Percentiles rank a stretch among this genome's conserved stretches.
Evolutionary conservation across 2,329 filamentous ascomycete species (phyloP).

Genomic region (Tolypocladium paradoxum): DNA sequence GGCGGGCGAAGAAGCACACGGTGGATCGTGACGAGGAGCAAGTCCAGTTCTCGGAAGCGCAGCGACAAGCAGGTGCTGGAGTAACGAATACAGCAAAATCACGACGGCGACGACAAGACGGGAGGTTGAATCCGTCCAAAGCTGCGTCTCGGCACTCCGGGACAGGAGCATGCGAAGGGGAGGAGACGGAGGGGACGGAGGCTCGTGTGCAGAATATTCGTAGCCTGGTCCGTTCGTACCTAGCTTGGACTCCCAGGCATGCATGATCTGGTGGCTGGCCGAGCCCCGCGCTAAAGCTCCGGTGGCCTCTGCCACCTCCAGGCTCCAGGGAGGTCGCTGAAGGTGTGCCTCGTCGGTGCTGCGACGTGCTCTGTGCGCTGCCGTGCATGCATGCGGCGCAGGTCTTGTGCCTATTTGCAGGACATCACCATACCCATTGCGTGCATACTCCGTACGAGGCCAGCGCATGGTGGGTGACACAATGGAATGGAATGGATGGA

Average conservation of each 20-base stretch:
- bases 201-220: no score
- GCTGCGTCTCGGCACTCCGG: background rate
- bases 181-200: background rate
- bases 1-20: background rate
- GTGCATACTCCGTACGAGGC: background rate
- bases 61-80: background rate
- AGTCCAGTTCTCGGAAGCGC: background rate
- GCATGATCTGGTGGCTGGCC: background rate
- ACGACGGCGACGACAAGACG: background rate
- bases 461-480: background rate
- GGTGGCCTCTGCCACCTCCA: background rate
- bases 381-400: background rate
- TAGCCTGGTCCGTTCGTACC: no score
- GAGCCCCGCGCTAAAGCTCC: background rate
- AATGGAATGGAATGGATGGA: background rate
- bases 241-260: no score
- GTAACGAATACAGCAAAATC: background rate
- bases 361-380: background rate
- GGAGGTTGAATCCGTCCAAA: background rate
- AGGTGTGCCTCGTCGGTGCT: background rate
- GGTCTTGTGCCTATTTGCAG: background rate
- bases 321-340: no score
- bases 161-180: background rate
- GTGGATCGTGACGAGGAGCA: background rate
- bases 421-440: background rate